Conservation (phyloP, 2,329 filamentous ascomycete species). For the Sporothrix humicola region DNA sequence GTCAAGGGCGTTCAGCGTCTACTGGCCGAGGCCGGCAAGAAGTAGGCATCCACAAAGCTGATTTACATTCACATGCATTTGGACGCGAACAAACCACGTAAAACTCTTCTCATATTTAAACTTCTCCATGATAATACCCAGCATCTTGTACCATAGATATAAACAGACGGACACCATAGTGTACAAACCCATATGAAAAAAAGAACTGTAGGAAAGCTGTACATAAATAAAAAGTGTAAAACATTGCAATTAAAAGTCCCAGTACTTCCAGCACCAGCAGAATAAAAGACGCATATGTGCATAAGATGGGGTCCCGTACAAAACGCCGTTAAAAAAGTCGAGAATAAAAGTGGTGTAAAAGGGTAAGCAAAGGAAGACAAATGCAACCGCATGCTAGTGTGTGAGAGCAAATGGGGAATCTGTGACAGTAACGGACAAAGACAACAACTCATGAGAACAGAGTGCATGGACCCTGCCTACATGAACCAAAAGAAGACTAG, state of each 20-base stretch:
- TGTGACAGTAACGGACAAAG: neutral
- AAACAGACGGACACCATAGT: neutral
- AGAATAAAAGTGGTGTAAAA: neutral
- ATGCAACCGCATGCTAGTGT: slow-evolving; percentile 23
- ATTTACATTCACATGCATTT: neutral
- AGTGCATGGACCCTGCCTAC: slow-evolving; percentile 45
- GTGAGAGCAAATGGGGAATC: neutral
- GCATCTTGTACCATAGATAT: slow-evolving; percentile 22
- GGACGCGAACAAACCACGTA: neutral
- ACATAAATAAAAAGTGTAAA: neutral
- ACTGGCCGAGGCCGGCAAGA: slow-evolving; percentile 46
- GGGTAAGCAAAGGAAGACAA: neutral
- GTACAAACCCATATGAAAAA: slow-evolving; percentile 14
- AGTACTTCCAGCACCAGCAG: neutral
- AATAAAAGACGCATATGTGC: slow-evolving; percentile 2
- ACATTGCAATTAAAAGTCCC: neutral
- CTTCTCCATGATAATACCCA: slow-evolving; percentile 14
- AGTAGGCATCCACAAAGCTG: neutral
- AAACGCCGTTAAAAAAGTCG: slow-evolving; percentile 16
- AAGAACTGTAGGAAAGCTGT: neutral
- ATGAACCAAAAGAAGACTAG: slow-evolving; percentile 81
- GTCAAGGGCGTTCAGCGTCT: slow-evolving; percentile 68
- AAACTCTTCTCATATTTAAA: slow-evolving; percentile 16
- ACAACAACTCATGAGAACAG: too few species aligned
- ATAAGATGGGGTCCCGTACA: neutral